phyloP scores from a whole-genome alignment of 169 alveolate species.

The Eimeria maxima region DNA sequence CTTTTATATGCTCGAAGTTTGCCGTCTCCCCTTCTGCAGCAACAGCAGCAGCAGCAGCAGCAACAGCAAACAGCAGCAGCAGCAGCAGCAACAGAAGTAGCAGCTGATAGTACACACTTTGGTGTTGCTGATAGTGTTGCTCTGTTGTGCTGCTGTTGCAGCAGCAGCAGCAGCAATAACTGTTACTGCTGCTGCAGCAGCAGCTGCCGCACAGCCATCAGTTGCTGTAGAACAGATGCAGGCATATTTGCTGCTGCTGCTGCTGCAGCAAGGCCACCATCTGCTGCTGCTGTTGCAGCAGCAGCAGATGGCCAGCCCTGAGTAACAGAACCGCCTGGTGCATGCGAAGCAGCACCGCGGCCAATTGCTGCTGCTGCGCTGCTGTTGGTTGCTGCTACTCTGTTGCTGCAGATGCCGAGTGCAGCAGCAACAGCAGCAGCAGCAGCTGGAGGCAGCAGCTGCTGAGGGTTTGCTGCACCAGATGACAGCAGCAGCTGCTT shows the following conservation, averaged over 20 bases:
- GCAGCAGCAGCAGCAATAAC: no score
- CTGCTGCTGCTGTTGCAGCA: slow-evolving; percentile 6
- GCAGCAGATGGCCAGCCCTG: slow-evolving; percentile 4
- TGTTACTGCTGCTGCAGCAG: no score
- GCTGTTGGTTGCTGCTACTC: background rate
- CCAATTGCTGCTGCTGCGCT: slow-evolving; percentile 2
- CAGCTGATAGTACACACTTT: background rate
- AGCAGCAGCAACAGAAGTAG: no score
- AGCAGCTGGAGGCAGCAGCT: slow-evolving; percentile 45
- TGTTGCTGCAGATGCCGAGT: slow-evolving; percentile 34
- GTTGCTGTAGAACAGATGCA: background rate
- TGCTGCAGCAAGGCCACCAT: slow-evolving; percentile 11
- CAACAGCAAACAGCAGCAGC: no score
- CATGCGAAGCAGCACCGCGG: slow-evolving; percentile 15
- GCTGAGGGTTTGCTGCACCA: slow-evolving; percentile 39
- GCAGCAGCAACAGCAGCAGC: slow-evolving; percentile 56
- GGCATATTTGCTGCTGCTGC: slow-evolving; percentile 2
- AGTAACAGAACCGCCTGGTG: background rate
- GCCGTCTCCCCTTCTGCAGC: no score
- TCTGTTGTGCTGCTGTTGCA: background rate
- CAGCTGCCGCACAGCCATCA: background rate
- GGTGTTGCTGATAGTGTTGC: background rate
- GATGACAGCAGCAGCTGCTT: slow-evolving; percentile 56
- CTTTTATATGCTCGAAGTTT: no score
- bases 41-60: no score